phyloP scores from a whole-genome alignment of 176 grass and related monocot species.

The Aechmea fasciata region DNA sequence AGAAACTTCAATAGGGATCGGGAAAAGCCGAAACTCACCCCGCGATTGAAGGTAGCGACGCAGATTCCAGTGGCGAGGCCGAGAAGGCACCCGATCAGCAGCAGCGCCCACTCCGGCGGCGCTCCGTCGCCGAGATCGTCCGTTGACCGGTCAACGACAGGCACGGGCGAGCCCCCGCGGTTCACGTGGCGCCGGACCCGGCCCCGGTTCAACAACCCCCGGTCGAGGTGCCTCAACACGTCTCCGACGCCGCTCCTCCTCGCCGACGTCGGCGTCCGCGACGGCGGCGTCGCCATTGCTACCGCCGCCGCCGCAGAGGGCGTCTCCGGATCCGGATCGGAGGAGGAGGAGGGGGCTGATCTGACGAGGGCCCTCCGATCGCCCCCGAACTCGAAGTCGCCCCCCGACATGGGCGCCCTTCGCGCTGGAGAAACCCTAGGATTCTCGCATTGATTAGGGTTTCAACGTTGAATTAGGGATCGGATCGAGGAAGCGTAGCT shows the following conservation, averaged over 20 bases:
- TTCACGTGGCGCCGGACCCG: constrained; percentile 3
- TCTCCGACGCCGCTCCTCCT: constrained; percentile 37
- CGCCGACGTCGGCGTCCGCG: constrained; percentile 10
- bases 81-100: constrained; percentile 93
- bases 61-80: constrained; percentile 81
- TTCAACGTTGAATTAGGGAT: neutral
- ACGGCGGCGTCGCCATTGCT: constrained; percentile 3
- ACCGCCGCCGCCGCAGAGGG: constrained; percentile 3
- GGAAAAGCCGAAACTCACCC: constrained; percentile 26
- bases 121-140: constrained; percentile 78
- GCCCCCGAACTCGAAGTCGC: constrained; percentile 46
- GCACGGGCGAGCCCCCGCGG: neutral
- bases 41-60: constrained; percentile 86
- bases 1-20: neutral
- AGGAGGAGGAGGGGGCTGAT: constrained; percentile 32
- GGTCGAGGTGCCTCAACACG: constrained; percentile 20
- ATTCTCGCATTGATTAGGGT: neutral
- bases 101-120: constrained; percentile 92
- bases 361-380: constrained; percentile 30
- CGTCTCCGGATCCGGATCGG: constrained; percentile 23
- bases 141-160: neutral
- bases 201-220: constrained; percentile 10
- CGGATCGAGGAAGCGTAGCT: neutral
- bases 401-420: constrained; percentile 34
- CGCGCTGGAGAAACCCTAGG: neutral